Conservation (phyloP, 2,329 filamentous ascomycete genomes). For the Aspergillus tubingensis region DNA sequence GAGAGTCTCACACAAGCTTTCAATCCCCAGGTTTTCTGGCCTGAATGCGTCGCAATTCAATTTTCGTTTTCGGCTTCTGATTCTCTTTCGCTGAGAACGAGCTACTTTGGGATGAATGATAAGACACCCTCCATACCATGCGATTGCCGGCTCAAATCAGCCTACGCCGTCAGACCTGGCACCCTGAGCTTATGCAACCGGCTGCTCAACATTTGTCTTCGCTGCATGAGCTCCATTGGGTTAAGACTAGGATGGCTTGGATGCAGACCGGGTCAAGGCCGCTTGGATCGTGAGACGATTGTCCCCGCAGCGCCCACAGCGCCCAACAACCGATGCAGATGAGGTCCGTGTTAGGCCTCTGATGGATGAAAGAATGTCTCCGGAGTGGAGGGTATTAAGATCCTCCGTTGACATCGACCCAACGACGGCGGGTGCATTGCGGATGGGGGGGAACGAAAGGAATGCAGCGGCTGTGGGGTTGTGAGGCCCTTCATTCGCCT, state of each 20-base stretch:
- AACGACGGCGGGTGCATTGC: slow-evolving; percentile 10
- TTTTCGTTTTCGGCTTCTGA: background rate
- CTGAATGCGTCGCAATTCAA: background rate
- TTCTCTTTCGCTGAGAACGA: background rate
- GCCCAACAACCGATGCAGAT: slow-evolving; percentile 14
- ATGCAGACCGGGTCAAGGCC: slow-evolving; percentile 10
- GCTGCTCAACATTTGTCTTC: slow-evolving; percentile 19
- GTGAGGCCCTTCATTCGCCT: slow-evolving; percentile 21
- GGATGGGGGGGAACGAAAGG: slow-evolving; percentile 8
- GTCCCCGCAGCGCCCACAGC: slow-evolving; percentile 13
- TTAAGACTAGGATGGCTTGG: slow-evolving; percentile 1
- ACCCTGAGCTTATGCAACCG: slow-evolving; percentile 20
- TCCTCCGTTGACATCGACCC: background rate
- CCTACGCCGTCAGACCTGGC: slow-evolving; percentile 4
- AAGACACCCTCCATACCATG: background rate
- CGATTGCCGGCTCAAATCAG: slow-evolving; percentile 2
- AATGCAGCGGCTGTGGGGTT: slow-evolving; percentile 27
- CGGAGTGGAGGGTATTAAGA: background rate
- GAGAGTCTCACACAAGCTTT: background rate
- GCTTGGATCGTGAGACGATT: slow-evolving; percentile 1
- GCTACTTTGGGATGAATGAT: background rate
- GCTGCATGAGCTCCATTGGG: slow-evolving; percentile 11
- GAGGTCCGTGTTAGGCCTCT: slow-evolving; percentile 11
- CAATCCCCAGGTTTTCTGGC: background rate
- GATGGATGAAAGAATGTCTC: background rate